Base-by-base conservation (phyloP, 495 filamentous ascomycete species). In the Aspergillus olivimuriae region DNA sequence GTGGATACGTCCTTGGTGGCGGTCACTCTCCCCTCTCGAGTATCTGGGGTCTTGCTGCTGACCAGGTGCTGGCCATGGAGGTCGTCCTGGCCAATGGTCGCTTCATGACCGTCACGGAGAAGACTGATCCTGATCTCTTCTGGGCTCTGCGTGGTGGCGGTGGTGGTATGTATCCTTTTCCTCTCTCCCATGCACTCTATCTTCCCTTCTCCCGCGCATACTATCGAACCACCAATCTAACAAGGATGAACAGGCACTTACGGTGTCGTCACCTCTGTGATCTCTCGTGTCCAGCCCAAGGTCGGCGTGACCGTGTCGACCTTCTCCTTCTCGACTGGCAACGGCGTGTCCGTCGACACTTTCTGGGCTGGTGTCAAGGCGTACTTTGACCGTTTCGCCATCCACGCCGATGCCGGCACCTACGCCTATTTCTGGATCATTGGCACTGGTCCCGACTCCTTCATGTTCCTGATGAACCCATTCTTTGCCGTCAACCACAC, bases 61-160 rank as follows among this genome's bases (percentile, higher is more conserved):
- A 74, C 39, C 67, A 74, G 43, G 63, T 69, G n/a, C 50, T 74
- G 2, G 65, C 62, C 23, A 39, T 68, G 17, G 56, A 68, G 30
- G 76, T 83, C 34, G 69, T 84, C n/a, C 71, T 76, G 0, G 67
- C 77, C 14, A 67, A 76, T 22, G 81, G 81, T 9, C 43, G 54
- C 14, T 69, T 73, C 17, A 58, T 72, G 3, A 80, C 70, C 0
- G 77, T 75, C 7, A 74, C 70, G 26, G 51, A 70, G 9, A 49
- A 61, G 11, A 62, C 58, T 24, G 69, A 83, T 44, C 46, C 73
- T 0, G 81, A 84, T 32, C 72, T 83, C 8, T 86, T 82, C 68
- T 84, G 74, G 52, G 73, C 73, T 16, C 53, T 81, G 21, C 50
- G 61, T 34, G 62, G 62, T 31, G 62, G 59, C 15, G 62, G 62